Evolutionary conservation across 163 green algal species (phyloP).

Genomic region (Volvox carteri): DNA sequence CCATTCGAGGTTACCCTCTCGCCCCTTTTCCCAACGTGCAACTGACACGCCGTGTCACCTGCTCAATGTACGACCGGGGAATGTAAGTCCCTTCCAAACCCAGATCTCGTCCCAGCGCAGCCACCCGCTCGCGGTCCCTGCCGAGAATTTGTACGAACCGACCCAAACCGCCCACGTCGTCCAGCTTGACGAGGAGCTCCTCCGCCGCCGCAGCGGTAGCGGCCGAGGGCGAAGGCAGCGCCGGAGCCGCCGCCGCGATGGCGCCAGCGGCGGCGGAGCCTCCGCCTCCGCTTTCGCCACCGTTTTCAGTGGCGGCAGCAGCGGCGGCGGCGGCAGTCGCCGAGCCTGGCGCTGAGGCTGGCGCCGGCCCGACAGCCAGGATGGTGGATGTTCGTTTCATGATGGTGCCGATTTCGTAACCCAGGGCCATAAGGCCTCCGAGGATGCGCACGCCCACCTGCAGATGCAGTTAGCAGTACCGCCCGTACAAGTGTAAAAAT

Average conservation of each 20-base stretch:
- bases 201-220: constrained; percentile 1
- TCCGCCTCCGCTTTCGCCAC: too few species aligned
- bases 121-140: constrained; percentile 82
- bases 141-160: constrained; percentile 90
- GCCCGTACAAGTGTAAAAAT: too few species aligned
- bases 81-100: constrained; percentile 92
- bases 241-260: not conserved
- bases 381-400: constrained; percentile 84
- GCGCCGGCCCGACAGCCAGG: constrained; percentile 5
- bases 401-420: constrained; percentile 95
- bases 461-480: too few species aligned
- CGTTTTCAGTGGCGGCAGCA: not conserved
- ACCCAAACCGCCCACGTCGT: constrained; percentile 90
- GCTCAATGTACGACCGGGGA: constrained; percentile 95
- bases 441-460: constrained; percentile 82
- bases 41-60: too few species aligned
- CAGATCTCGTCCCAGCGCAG: constrained; percentile 77
- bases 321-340: not conserved
- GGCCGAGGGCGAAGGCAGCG: not conserved
- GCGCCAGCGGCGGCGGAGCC: too few species aligned
- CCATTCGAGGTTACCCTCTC: too few species aligned
- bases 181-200: constrained; percentile 87
- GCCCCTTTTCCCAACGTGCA: not conserved
- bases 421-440: constrained; percentile 96
- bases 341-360: not conserved